These are phyloP conservation scores for Dipodascus geniculatus DNA, from an alignment of 805 yeast species.

Conservation along the genomic window DNA sequence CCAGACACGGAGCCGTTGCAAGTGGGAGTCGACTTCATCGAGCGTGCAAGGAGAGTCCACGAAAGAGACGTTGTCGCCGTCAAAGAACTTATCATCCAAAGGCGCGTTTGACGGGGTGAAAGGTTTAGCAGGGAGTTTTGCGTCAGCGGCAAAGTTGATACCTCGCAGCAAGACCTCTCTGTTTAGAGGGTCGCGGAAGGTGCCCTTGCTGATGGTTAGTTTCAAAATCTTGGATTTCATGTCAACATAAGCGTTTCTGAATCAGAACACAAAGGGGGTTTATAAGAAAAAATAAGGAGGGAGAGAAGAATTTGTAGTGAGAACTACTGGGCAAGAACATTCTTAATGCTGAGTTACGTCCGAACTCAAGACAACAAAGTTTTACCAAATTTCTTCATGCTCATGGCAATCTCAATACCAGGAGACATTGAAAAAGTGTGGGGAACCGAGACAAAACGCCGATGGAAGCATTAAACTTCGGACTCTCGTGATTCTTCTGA, in stretches of 20 bases:
- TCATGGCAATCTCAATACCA: neutral
- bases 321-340: neutral
- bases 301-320: neutral
- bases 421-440: too few species aligned
- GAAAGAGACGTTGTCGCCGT: constrained; percentile 62
- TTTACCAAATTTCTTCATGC: neutral
- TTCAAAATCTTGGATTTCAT: neutral
- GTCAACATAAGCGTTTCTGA: too few species aligned
- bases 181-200: constrained; percentile 43
- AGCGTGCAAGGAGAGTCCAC: constrained; percentile 72
- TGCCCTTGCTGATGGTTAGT: constrained; percentile 29
- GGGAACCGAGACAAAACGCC: constrained; percentile 2
- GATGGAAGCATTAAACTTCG: neutral
- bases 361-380: neutral
- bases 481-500: neutral
- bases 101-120: constrained; percentile 28
- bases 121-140: constrained; percentile 59
- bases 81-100: constrained; percentile 34
- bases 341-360: neutral
- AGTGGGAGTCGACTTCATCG: constrained; percentile 58
- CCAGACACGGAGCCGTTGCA: constrained; percentile 57
- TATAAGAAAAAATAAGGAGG: neutral
- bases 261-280: neutral
- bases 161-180: constrained; percentile 59
- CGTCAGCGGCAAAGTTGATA: constrained; percentile 64